Conservation (phyloP, 1,284 basidiomycete species). For the Vanrija pseudolonga region DNA sequence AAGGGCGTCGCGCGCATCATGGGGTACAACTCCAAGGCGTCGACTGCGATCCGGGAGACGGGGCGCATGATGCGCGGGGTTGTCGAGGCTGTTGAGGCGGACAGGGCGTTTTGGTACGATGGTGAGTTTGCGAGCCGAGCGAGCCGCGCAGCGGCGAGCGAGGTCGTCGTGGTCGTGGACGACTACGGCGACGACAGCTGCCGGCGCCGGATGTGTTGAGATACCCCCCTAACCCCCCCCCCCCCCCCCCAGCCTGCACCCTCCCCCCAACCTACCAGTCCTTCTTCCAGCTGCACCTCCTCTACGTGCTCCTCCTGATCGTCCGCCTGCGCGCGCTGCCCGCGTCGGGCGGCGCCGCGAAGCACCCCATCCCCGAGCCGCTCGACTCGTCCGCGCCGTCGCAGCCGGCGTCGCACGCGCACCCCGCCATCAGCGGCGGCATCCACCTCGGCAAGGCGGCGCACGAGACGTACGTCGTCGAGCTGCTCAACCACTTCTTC, state of each 20-base stretch:
- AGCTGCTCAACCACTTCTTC: constrained; percentile 92
- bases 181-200: not conserved
- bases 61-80: constrained; percentile 56
- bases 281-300: constrained; percentile 92
- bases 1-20: constrained; percentile 51
- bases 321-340: constrained; percentile 77
- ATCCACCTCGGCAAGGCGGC: constrained; percentile 23
- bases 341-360: constrained; percentile 62
- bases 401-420: constrained; percentile 3
- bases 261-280: constrained; percentile 94
- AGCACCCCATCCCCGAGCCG: constrained; percentile 34
- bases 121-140: constrained; percentile 28
- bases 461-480: constrained; percentile 48
- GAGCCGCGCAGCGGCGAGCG: not conserved
- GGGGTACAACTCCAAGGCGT: constrained; percentile 54
- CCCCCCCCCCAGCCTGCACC: constrained; percentile 62
- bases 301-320: constrained; percentile 88
- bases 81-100: constrained; percentile 51
- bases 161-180: not conserved
- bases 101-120: constrained; percentile 51
- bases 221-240: no score
- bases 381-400: constrained; percentile 19
- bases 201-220: no score
- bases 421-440: not conserved
- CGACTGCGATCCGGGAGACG: constrained; percentile 55